Conservation (phyloP, 495 filamentous ascomycete genomes). For the Daldinia vernicosa region DNA sequence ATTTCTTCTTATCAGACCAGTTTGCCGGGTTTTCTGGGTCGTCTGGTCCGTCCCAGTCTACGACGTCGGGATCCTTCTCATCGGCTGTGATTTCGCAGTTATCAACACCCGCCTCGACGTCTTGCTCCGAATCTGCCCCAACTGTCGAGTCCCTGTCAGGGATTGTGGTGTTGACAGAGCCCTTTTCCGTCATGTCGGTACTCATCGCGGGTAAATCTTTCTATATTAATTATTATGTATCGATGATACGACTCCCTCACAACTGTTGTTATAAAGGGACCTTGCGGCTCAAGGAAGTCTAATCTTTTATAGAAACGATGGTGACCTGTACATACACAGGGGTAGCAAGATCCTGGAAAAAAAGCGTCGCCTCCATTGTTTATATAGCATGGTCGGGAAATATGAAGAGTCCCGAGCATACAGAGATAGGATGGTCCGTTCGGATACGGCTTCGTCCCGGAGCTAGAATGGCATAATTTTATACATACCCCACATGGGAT, state of each 20-base stretch:
- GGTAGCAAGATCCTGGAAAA: not conserved
- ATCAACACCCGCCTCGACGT: conserved; percentile 19
- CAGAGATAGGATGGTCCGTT: not conserved
- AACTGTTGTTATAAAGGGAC: not conserved
- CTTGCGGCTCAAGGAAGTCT: not conserved
- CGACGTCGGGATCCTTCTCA: conserved; percentile 48
- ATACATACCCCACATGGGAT: conserved; percentile 13
- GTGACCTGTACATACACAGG: not conserved
- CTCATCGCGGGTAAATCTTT: conserved; percentile 8
- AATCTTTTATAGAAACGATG: not conserved
- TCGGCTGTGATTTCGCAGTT: conserved; percentile 13
- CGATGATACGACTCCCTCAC: not conserved
- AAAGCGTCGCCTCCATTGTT: conserved; percentile 8
- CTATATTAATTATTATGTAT: not conserved
- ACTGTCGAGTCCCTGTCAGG: conserved; percentile 13
- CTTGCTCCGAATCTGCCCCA: conserved; percentile 10
- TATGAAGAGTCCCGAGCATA: not conserved
- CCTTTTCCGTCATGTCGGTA: conserved; percentile 12
- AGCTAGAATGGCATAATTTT: conserved; percentile 20
- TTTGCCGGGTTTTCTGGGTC: conserved; percentile 72
- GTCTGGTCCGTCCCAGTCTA: conserved; percentile 61
- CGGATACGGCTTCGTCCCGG: conserved; percentile 22
- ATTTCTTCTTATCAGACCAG: conserved; percentile 68
- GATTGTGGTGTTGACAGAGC: not conserved
- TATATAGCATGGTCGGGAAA: conserved; percentile 7